These are phyloP conservation scores for Musa troglodytarum DNA, from an alignment of 176 grass and related monocot species.

Conservation along the genomic window DNA sequence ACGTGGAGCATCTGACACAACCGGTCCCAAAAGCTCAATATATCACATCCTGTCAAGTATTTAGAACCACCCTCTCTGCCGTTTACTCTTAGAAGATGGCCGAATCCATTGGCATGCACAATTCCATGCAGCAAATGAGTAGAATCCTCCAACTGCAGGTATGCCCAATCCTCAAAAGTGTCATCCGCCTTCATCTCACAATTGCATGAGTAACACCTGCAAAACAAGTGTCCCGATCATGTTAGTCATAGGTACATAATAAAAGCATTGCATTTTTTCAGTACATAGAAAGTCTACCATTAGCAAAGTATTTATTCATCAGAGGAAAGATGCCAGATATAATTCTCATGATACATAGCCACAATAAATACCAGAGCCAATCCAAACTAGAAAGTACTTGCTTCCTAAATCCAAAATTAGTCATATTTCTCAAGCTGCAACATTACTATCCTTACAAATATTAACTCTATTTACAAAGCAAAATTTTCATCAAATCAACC, in stretches of 20 bases:
- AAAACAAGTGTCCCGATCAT: constrained; percentile 21
- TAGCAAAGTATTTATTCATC: not conserved
- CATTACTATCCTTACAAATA: no score
- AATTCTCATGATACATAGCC: not conserved
- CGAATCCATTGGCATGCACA: constrained; percentile 90
- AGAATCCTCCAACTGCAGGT: constrained; percentile 56
- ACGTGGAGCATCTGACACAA: constrained; percentile 69
- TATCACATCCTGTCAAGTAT: constrained; percentile 67
- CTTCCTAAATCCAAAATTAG: no score
- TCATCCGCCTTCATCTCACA: constrained; percentile 50
- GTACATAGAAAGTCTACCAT: no score
- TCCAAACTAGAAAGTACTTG: no score
- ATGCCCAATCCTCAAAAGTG: constrained; percentile 45
- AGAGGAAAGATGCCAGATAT: not conserved
- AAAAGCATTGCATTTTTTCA: no score
- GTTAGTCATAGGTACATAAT: not conserved
- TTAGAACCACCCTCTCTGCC: constrained; percentile 78
- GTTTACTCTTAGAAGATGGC: constrained; percentile 92
- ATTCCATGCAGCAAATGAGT: constrained; percentile 83
- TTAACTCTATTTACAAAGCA: not conserved
- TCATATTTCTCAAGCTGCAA: no score
- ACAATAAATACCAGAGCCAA: no score
- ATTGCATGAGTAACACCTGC: constrained; percentile 71
- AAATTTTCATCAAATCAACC: not conserved
- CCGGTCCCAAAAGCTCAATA: constrained; percentile 92